Evolutionary conservation across 2,329 filamentous ascomycete species (phyloP).

Genomic region (Pseudocercospora pini-densiflorae): DNA sequence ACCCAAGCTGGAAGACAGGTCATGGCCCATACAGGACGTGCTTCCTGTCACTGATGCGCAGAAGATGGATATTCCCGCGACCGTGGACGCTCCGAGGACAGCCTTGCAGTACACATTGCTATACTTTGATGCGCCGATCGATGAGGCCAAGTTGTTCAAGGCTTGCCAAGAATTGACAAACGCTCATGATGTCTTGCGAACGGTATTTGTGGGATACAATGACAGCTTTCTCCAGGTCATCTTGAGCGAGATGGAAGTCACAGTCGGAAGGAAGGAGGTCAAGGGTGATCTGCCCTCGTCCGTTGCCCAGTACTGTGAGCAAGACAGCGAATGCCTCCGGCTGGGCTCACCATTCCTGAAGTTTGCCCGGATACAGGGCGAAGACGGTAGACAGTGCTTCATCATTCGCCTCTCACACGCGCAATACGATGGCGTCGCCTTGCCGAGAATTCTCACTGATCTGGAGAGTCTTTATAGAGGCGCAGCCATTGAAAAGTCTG

Average conservation of each 20-base stretch:
- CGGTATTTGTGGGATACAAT: conserved; percentile 52
- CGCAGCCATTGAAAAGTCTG: neutral
- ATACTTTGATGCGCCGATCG: conserved; percentile 27
- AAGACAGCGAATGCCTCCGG: neutral
- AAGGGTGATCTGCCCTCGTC: neutral
- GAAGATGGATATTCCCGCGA: conserved; percentile 21
- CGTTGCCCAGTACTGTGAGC: neutral
- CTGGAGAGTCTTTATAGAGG: conserved; percentile 52
- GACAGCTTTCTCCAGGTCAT: neutral
- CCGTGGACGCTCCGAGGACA: conserved; percentile 15
- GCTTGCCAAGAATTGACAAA: conserved; percentile 26
- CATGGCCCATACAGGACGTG: conserved; percentile 21
- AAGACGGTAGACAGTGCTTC: conserved; percentile 35
- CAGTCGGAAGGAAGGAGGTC: neutral
- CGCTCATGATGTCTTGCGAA: conserved; percentile 56
- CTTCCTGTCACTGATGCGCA: conserved; percentile 34
- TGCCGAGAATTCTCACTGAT: conserved; percentile 59
- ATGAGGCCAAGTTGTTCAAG: conserved; percentile 25
- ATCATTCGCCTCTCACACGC: conserved; percentile 41
- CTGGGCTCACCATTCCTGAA: neutral
- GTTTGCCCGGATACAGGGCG: neutral
- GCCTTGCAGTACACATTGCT: conserved; percentile 31
- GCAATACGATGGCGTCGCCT: conserved; percentile 53
- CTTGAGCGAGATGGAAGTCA: neutral
- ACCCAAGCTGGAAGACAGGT: neutral